Conservation (phyloP, 305 asterid genomes). For the Fraxinus sp. region DNA sequence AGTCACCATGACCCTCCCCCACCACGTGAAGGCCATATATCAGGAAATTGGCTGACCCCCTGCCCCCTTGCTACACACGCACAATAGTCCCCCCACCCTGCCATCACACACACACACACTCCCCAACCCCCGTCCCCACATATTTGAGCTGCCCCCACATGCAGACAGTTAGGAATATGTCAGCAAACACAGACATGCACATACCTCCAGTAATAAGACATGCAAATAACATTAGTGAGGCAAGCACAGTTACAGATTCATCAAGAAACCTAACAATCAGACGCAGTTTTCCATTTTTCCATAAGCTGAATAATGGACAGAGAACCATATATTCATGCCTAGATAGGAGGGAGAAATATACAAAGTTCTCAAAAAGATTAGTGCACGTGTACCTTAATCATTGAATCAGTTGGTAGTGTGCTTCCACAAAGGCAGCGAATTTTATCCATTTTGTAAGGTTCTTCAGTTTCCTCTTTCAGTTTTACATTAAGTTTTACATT, state of each 20-base stretch:
- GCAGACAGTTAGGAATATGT: not conserved
- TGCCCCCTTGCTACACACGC: not conserved
- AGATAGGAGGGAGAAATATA: not conserved
- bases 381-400: slow-evolving; percentile 60
- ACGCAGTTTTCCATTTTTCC: not conserved
- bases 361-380: not conserved
- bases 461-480: slow-evolving; percentile 67
- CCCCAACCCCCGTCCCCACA: not conserved
- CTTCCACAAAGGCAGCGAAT: slow-evolving; percentile 89
- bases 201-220: not conserved
- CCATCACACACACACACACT: not conserved
- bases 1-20: not conserved
- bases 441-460: slow-evolving; percentile 58
- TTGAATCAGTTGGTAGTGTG: slow-evolving; percentile 64
- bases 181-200: not conserved
- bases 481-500: slow-evolving; percentile 24
- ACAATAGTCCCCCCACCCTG: not conserved
- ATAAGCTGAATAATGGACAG: not conserved
- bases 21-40: not conserved
- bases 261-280: not conserved
- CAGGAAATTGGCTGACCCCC: not conserved
- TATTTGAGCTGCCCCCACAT: not conserved
- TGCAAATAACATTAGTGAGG: not conserved
- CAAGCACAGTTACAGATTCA: not conserved
- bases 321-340: not conserved